Conservation (phyloP, 495 filamentous ascomycete species). For the Hypoxylon intermedium region DNA sequence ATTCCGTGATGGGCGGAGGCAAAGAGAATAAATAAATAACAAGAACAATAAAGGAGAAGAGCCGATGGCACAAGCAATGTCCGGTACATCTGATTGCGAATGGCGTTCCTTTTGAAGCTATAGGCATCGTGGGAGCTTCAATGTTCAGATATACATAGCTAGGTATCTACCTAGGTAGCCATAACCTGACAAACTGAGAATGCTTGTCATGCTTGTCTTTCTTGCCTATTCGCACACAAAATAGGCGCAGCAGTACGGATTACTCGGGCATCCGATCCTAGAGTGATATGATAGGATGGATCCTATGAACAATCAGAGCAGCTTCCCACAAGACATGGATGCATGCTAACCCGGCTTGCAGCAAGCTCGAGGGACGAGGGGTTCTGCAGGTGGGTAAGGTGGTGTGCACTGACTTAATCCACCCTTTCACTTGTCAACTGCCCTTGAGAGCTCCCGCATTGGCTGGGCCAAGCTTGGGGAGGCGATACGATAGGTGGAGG, state of each 20-base stretch:
- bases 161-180: slow-evolving; percentile 18
- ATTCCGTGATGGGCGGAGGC: slow-evolving; percentile 12
- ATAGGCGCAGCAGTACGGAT: slow-evolving; percentile 14
- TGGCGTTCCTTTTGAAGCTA: slow-evolving; percentile 21
- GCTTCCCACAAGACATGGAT: slow-evolving; percentile 30
- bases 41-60: slow-evolving; percentile 25
- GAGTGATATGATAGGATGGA: slow-evolving; percentile 6
- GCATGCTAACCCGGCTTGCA: slow-evolving; percentile 1
- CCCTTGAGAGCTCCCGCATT: slow-evolving; percentile 38
- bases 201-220: slow-evolving; percentile 4
- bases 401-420: slow-evolving; percentile 25
- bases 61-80: slow-evolving; percentile 15
- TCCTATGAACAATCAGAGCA: slow-evolving; percentile 6
- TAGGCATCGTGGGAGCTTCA: slow-evolving; percentile 32
- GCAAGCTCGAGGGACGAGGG: no score
- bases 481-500: slow-evolving; percentile 32
- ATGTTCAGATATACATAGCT: no score
- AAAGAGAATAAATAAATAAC: slow-evolving; percentile 20
- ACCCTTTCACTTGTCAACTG: slow-evolving; percentile 2
- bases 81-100: slow-evolving; percentile 16
- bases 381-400: slow-evolving; percentile 44
- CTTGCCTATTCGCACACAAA: slow-evolving; percentile 27
- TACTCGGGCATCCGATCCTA: slow-evolving; percentile 12
- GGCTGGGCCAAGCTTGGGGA: slow-evolving; percentile 29
- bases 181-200: slow-evolving; percentile 12